A percentile compares a stretch with the other conserved stretches of the same genome.
phyloP scores from a whole-genome alignment of 179 eudicot species.

The Beta lomatogona region DNA sequence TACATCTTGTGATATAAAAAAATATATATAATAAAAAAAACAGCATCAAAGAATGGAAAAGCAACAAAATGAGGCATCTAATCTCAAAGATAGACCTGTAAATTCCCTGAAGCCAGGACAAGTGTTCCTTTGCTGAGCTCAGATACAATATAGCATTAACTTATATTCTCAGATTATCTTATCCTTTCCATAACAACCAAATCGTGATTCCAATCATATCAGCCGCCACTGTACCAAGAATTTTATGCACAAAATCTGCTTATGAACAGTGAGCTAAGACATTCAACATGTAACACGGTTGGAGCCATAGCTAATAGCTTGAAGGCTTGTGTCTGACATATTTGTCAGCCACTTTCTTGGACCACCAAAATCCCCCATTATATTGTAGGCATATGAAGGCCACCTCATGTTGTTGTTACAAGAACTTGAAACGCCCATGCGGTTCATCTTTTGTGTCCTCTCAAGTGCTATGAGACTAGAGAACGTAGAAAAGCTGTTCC shows the following conservation, averaged over 20 bases:
- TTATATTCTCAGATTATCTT: neutral
- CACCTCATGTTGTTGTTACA: constrained; percentile 53
- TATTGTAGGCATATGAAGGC: constrained; percentile 93
- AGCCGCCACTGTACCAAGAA: neutral
- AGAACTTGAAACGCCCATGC: constrained; percentile 39
- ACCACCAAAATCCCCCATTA: constrained; percentile 59
- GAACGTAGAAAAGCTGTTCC: constrained; percentile 92
- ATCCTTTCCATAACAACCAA: neutral
- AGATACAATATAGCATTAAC: neutral
- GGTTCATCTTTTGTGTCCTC: constrained; percentile 67
- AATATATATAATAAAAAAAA: neutral
- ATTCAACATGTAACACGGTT: constrained; percentile 61
- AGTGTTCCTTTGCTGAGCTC: neutral
- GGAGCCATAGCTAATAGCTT: constrained; percentile 84
- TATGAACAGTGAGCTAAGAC: neutral
- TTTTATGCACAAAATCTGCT: neutral
- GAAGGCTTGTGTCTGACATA: constrained; percentile 71
- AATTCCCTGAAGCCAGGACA: constrained; percentile 1
- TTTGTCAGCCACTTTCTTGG: constrained; percentile 78
- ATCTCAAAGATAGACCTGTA: neutral
- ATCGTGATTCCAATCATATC: neutral
- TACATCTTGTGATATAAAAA: neutral
- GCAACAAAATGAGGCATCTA: neutral
- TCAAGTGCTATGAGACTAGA: constrained; percentile 83
- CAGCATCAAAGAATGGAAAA: constrained; percentile 1